phyloP scores from a whole-genome alignment of 2,329 filamentous ascomycete genomes.

The Aspergillus eucalypticola region DNA sequence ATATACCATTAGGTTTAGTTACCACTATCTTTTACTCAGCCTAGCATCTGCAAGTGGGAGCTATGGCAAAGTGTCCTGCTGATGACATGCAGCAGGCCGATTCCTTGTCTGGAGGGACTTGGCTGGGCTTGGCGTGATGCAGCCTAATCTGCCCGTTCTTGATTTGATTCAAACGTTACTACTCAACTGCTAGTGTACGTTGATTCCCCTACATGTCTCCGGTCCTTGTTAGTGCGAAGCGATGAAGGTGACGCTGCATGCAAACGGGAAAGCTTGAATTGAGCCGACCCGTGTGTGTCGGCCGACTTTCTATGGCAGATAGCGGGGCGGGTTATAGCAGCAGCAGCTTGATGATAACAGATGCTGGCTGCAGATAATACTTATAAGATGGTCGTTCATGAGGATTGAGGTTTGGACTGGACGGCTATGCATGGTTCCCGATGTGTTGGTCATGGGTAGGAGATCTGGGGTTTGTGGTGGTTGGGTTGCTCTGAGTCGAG shows the following conservation, averaged over 20 bases:
- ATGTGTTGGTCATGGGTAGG: neutral
- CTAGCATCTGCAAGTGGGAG: too few species aligned
- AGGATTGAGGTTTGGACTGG: neutral
- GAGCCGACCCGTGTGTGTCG: neutral
- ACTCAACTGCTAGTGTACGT: too few species aligned
- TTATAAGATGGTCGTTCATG: neutral
- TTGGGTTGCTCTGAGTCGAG: neutral
- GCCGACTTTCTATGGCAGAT: neutral
- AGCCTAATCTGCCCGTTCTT: too few species aligned
- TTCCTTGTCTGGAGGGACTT: neutral
- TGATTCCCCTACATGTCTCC: too few species aligned
- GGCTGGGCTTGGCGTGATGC: neutral
- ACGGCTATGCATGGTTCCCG: neutral
- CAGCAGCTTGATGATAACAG: neutral
- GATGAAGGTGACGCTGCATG: neutral
- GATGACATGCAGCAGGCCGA: neutral
- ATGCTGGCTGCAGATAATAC: neutral
- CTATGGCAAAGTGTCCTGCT: neutral
- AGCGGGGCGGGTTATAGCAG: too few species aligned
- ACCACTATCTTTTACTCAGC: too few species aligned
- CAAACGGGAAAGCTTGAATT: neutral
- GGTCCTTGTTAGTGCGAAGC: neutral
- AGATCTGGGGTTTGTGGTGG: neutral
- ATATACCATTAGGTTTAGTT: too few species aligned
- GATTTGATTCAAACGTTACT: too few species aligned